A percentile compares a stretch with the other conserved stretches of the same genome.
phyloP scores from a whole-genome alignment of 768 basidiomycete genomes.

The Artomyces pyxidatus region DNA sequence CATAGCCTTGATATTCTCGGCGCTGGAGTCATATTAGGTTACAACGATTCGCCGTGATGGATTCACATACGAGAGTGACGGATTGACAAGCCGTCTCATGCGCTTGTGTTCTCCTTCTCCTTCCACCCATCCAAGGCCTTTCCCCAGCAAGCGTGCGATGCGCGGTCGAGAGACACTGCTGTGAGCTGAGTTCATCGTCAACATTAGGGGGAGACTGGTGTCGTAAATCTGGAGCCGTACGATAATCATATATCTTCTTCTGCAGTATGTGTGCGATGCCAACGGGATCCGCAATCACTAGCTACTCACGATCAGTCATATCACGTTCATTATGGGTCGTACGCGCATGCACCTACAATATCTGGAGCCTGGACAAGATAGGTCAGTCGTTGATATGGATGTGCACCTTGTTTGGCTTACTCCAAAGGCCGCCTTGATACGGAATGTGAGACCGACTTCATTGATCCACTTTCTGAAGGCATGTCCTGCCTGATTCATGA shows the following conservation, averaged over 20 bases:
- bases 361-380: conserved; percentile 7
- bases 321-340: neutral
- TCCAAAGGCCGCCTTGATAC: conserved; percentile 13
- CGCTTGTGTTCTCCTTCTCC: conserved; percentile 27
- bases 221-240: conserved; percentile 1
- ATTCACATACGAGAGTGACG: conserved; percentile 13
- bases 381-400: too few species aligned
- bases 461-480: conserved; percentile 9
- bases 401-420: too few species aligned
- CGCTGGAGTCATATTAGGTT: neutral
- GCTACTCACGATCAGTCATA: conserved; percentile 3
- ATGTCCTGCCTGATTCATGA: conserved; percentile 4
- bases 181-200: conserved; percentile 9
- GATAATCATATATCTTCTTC: conserved; percentile 14
- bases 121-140: conserved; percentile 31
- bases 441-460: conserved; percentile 10
- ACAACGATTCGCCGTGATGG: neutral
- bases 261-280: conserved; percentile 17
- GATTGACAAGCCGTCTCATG: conserved; percentile 16
- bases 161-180: conserved; percentile 25
- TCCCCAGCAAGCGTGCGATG: conserved; percentile 27
- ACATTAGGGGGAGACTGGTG: neutral
- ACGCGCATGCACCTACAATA: neutral
- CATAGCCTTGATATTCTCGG: conserved; percentile 11
- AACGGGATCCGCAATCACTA: conserved; percentile 16